Evolutionary conservation across 164 flowering plant species (phyloP).

Genomic region (Stephania cephalantha): DNA sequence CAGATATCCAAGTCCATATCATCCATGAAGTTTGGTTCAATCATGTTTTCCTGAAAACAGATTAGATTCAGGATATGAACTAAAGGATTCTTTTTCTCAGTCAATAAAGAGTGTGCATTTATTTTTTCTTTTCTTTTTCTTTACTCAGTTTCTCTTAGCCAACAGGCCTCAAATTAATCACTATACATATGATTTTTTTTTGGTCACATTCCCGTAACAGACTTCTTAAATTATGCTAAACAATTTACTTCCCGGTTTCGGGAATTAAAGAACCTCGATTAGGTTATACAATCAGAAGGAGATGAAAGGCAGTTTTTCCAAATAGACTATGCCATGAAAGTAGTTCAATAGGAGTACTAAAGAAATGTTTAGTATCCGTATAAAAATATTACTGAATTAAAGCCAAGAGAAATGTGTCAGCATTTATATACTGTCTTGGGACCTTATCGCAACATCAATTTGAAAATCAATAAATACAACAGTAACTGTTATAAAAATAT

Average conservation of each 20-base stretch:
- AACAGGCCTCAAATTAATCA: not conserved
- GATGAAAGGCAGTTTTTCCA: not conserved
- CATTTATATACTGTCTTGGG: no score
- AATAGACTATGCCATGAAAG: not conserved
- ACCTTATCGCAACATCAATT: no score
- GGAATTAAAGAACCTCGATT: not conserved
- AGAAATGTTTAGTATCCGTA: no score
- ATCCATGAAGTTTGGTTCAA: conserved; percentile 28
- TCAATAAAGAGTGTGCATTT: no score
- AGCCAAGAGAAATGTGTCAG: no score
- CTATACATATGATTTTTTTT: no score
- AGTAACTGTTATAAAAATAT: not conserved
- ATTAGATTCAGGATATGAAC: not conserved
- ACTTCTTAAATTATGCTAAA: no score
- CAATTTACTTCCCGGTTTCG: no score
- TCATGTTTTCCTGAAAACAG: conserved; percentile 1
- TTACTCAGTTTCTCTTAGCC: not conserved
- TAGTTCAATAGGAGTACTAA: no score
- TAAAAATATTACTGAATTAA: no score
- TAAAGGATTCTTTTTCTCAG: not conserved
- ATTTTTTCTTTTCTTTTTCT: not conserved
- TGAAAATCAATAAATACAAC: no score
- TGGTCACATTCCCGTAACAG: no score
- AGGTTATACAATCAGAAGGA: not conserved
- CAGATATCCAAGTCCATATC: conserved; percentile 48